Evolutionary conservation across 192 early-diverging fungal species (phyloP).

Genomic region (Backusella liffmaniae): DNA sequence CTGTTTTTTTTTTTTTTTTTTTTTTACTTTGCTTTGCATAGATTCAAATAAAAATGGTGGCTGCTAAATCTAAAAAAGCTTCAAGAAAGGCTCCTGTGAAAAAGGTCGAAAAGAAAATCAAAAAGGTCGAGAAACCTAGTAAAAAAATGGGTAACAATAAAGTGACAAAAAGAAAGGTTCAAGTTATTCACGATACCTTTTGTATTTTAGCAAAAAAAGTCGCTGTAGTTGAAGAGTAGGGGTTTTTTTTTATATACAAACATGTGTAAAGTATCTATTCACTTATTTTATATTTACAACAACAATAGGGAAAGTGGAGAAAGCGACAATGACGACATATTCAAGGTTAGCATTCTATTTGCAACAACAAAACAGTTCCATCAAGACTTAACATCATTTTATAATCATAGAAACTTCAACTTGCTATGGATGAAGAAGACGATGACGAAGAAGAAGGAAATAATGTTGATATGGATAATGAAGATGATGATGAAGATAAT

Average conservation of each 20-base stretch:
- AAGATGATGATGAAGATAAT: conserved; percentile 38
- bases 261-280: neutral
- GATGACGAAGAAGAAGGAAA: conserved; percentile 19
- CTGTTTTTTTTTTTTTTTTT: neutral
- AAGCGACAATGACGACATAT: neutral
- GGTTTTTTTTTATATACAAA: neutral
- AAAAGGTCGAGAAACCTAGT: neutral
- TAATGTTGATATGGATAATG: conserved; percentile 43
- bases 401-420: neutral
- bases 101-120: neutral
- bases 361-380: neutral
- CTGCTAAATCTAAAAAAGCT: neutral
- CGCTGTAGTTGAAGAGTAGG: neutral
- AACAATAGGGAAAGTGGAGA: neutral
- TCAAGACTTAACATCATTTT: neutral
- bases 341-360: neutral
- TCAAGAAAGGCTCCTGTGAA: neutral
- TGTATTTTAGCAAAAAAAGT: neutral
- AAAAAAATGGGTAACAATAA: neutral
- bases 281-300: neutral
- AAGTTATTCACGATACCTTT: neutral
- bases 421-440: neutral
- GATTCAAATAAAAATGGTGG: conserved; percentile 2
- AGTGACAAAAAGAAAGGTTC: neutral
- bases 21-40: neutral